These are phyloP conservation scores for Eucalyptus polybractea DNA, from an alignment of 345 rosid species.

Conservation along the genomic window DNA sequence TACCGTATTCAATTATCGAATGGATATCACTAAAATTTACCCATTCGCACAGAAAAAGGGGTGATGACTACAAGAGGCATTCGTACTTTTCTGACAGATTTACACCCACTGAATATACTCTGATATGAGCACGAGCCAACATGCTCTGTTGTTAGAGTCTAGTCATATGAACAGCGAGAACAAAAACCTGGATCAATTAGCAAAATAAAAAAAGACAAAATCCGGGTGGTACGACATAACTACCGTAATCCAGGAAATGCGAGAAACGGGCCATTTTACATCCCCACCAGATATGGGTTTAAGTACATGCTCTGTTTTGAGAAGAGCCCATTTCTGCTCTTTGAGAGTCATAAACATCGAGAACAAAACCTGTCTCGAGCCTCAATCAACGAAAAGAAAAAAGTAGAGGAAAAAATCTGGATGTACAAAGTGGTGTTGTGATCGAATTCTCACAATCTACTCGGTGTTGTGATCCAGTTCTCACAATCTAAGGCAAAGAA, in stretches of 20 bases:
- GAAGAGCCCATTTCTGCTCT: neutral
- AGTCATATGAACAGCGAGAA: too few relatives aligned
- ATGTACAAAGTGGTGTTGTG: too few relatives aligned
- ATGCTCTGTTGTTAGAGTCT: too few relatives aligned
- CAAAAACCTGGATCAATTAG: neutral
- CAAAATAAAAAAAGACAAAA: neutral
- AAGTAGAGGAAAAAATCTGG: too few relatives aligned
- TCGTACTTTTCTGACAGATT: too few relatives aligned
- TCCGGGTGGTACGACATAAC: neutral
- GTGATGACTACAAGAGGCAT: neutral
- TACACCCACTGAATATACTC: too few relatives aligned
- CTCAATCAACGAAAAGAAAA: too few relatives aligned
- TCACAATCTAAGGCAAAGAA: too few relatives aligned
- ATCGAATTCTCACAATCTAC: too few relatives aligned
- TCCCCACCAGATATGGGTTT: neutral
- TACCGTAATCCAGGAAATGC: neutral
- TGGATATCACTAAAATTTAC: neutral
- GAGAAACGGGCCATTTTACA: neutral
- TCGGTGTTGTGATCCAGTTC: too few relatives aligned
- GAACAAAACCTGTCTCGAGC: neutral
- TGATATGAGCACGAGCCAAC: too few relatives aligned
- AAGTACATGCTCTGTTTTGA: neutral
- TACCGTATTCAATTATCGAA: neutral
- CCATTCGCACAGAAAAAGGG: neutral
- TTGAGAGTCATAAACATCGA: neutral